Base-by-base conservation (phyloP, 371 early-diverging fungal species). In the Syncephalastrum contaminatum region DNA sequence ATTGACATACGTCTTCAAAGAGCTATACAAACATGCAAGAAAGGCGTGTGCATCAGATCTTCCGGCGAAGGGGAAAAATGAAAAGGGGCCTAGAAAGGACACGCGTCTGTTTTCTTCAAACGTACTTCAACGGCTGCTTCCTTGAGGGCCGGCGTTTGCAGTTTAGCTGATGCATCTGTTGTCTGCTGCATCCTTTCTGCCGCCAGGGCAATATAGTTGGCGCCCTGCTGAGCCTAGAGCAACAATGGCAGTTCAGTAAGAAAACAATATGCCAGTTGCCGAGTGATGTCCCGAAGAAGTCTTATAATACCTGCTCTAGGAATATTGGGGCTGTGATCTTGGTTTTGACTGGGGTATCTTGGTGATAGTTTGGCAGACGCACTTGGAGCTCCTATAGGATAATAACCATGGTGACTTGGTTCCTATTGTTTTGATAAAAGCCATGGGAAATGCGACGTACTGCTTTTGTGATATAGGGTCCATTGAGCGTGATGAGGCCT, bases 381-480 rank as follows among this genome's bases (percentile, higher is more conserved):
- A 77, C 69, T 36, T 60, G 59, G 6, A 77, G 56, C 48, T 77
- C 77, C 76, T 76, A 41, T 8, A 56, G 5, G 15, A 25, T 7
- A 55, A 39, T n/a, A n/a, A 24, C 21, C 36, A 19, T 14, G 12
- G 16, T 21, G 45, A 8, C 7, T 10, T 27, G 21, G 16, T 19
- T n/a, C 4, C 22, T 20, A 45, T 30, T 30, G 44, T 44, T 48
- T 48, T 7, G 40, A 7, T 13, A 24, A 20, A 48, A 20, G 39
- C 6, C 10, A 15, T 3, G 8, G 19, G 7, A 22, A 39, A 7
- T 51, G n/a, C 19, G 4, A n/a, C 51, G 44, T 72, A 76, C 76
- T 41, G 70, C 77, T 60, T 73, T 73, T 16, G 67, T 71, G 18
- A 77, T 73, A 52, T 66, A 48, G 0, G 59, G 51, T 10, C 73